Percentiles rank a stretch among this genome's conserved stretches.
phyloP scores from a whole-genome alignment of 352 stramenopile genomes.

The Pelagophyceae sp. region DNA sequence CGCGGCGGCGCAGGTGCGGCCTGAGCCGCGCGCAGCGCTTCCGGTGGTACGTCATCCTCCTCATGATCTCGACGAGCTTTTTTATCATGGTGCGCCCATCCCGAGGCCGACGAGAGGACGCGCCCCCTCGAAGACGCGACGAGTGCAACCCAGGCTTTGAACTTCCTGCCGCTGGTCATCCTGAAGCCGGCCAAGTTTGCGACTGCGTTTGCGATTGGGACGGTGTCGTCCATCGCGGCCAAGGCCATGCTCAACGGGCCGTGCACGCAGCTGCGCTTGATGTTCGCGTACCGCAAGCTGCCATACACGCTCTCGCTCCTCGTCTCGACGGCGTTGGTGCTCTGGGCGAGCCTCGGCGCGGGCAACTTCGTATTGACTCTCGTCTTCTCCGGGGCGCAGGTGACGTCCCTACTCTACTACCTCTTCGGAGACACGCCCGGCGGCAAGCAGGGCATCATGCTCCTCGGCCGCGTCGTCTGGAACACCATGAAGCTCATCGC shows the following conservation, averaged over 20 bases:
- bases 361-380: not conserved
- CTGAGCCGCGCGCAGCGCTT: constrained; percentile 1
- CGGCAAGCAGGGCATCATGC: constrained; percentile 1
- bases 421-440: constrained; percentile 15
- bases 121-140: too few species aligned
- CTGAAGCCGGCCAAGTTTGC: constrained; percentile 15
- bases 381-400: not conserved
- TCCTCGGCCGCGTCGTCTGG: not conserved
- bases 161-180: constrained; percentile 5
- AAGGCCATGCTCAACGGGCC: constrained; percentile 19
- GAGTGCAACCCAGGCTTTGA: too few species aligned
- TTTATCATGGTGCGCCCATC: too few species aligned
- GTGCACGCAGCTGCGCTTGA: constrained; percentile 1
- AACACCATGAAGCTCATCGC: constrained; percentile 1
- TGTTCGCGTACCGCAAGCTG: not conserved
- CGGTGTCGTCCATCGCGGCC: not conserved
- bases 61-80: not conserved
- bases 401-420: constrained; percentile 4
- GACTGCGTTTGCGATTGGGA: not conserved
- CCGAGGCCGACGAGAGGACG: too few species aligned
- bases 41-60: constrained; percentile 12
- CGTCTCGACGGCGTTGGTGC: not conserved
- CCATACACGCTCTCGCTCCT: constrained; percentile 11
- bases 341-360: not conserved
- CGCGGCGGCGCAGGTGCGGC: too few species aligned